These are phyloP conservation scores for Gastrolobium villosum DNA, from an alignment of 306 rosid species.

Conservation along the genomic window DNA sequence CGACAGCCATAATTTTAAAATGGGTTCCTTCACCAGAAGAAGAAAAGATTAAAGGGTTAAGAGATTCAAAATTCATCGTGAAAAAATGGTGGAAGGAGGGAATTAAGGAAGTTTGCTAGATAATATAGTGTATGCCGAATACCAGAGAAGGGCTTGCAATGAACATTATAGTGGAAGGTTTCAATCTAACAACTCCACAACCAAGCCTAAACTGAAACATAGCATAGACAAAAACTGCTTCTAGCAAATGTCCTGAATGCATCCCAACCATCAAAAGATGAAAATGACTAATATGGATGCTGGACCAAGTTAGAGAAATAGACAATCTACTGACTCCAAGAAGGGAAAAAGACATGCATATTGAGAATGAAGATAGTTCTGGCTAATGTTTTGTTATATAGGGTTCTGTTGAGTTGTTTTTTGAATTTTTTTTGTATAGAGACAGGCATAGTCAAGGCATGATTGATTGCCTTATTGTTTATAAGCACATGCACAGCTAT, in stretches of 20 bases:
- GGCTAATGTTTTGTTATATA: not conserved
- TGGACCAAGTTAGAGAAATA: slow-evolving; percentile 2
- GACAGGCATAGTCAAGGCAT: not conserved
- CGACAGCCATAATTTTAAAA: not conserved
- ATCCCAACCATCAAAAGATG: not conserved
- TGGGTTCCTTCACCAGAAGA: not conserved
- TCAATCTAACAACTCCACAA: slow-evolving; percentile 4
- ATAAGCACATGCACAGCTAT: not conserved
- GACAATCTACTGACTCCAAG: not conserved
- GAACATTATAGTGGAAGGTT: slow-evolving; percentile 8
- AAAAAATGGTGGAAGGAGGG: not conserved
- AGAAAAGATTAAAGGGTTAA: not conserved
- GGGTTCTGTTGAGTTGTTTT: not conserved
- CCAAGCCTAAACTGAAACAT: not conserved
- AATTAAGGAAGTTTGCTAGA: not conserved
- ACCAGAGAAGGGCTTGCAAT: not conserved
- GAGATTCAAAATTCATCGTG: not conserved
- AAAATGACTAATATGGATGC: not conserved
- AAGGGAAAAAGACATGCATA: slow-evolving; percentile 1
- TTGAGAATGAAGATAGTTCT: not conserved
- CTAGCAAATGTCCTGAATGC: slow-evolving; percentile 23
- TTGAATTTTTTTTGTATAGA: not conserved
- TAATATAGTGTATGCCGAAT: not conserved
- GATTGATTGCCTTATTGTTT: slow-evolving; percentile 17
- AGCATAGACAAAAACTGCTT: not conserved